Conservation (phyloP, 2,329 filamentous ascomycete species). For the Emericellopsis atlantica region DNA sequence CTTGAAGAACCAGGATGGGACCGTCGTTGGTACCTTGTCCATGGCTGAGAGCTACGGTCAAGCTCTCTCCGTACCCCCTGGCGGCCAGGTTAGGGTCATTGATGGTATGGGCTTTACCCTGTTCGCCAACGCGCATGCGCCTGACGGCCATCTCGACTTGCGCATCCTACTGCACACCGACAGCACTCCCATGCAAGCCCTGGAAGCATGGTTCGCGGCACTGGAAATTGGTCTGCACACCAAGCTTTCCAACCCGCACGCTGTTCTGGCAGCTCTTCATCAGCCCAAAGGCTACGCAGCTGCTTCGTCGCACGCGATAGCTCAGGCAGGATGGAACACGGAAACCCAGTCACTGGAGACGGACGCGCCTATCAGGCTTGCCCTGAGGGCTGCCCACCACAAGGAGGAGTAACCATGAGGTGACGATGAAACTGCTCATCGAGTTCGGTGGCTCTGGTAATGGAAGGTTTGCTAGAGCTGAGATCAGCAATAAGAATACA, state of each 20-base stretch:
- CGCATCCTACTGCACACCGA: constrained; percentile 21
- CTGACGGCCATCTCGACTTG: constrained; percentile 10
- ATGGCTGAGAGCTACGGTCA: constrained; percentile 28
- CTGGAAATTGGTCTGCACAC: constrained; percentile 11
- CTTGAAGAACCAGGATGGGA: constrained; percentile 13
- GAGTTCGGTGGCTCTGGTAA: too few species aligned
- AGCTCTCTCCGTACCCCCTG: constrained; percentile 4
- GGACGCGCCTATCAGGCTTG: constrained; percentile 18
- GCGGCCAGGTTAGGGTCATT: constrained; percentile 6
- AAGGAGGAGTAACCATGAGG: constrained; percentile 11
- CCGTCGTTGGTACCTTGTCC: constrained; percentile 21
- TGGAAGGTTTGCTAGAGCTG: too few species aligned
- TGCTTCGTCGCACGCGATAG: not conserved
- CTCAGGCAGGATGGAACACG: constrained; percentile 18
- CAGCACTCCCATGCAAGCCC: constrained; percentile 13
- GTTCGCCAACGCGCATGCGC: constrained; percentile 10
- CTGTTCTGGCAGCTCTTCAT: not conserved
- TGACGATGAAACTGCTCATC: too few species aligned
- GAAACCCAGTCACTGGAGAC: constrained; percentile 22
- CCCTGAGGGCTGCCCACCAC: constrained; percentile 7
- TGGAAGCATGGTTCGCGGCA: constrained; percentile 22
- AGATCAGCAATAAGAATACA: not conserved
- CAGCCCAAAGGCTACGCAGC: too few species aligned
- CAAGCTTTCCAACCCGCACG: too few species aligned
- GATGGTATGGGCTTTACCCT: constrained; percentile 15